These are phyloP conservation scores for Cutaneotrichosporon mucoides DNA, from an alignment of 1,284 basidiomycete genomes.

Conservation along the genomic window DNA sequence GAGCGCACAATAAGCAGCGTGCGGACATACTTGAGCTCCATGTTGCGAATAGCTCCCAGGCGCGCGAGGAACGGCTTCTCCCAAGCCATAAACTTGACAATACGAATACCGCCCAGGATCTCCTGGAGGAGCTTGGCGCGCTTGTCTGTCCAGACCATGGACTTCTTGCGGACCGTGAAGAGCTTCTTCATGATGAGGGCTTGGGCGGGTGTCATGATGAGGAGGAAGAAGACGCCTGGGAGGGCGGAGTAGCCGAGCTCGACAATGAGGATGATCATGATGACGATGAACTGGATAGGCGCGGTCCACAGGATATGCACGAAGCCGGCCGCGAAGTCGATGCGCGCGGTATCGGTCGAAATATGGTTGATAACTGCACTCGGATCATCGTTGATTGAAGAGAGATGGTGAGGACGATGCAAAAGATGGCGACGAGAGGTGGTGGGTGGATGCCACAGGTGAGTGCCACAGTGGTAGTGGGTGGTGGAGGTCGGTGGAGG, in stretches of 20 bases:
- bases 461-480: no score
- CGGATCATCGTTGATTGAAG: not conserved
- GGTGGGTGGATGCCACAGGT: no score
- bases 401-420: no score
- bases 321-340: slow-evolving; percentile 83
- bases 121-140: slow-evolving; percentile 55
- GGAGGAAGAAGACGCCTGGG: slow-evolving; percentile 61
- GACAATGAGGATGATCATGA: slow-evolving; percentile 50
- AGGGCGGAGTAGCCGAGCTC: slow-evolving; percentile 54
- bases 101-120: slow-evolving; percentile 75
- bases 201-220: slow-evolving; percentile 64
- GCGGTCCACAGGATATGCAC: slow-evolving; percentile 66
- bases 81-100: slow-evolving; percentile 71
- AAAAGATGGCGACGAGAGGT: no score
- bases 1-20: slow-evolving; percentile 59
- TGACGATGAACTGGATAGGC: slow-evolving; percentile 54
- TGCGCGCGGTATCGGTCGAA: slow-evolving; percentile 72
- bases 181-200: slow-evolving; percentile 68
- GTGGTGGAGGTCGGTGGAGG: no score
- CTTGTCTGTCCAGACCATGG: slow-evolving; percentile 78
- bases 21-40: slow-evolving; percentile 76
- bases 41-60: slow-evolving; percentile 64
- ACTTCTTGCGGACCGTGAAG: slow-evolving; percentile 66
- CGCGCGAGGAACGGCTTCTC: slow-evolving; percentile 61
- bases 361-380: slow-evolving; percentile 70